Evolutionary conservation across 73 alveolate species (phyloP).

Genomic region (Tetrahymena borealis): DNA sequence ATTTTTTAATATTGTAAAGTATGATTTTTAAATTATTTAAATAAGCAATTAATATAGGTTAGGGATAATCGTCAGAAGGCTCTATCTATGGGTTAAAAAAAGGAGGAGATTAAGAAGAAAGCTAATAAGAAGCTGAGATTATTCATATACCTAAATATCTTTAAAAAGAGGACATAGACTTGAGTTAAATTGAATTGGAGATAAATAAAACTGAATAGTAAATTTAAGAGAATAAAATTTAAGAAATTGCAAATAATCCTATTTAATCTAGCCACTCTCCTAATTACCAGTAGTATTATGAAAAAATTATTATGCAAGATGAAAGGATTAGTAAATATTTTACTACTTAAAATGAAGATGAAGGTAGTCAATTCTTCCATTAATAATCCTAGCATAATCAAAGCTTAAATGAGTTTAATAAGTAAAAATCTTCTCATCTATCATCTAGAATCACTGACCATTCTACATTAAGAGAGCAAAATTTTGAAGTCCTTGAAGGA

Average conservation of each 20-base stretch:
- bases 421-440: not conserved
- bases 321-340: not conserved
- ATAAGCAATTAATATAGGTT: not conserved
- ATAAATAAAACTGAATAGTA: too few relatives aligned
- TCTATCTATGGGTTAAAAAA: too few relatives aligned
- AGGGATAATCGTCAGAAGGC: too few relatives aligned
- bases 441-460: not conserved
- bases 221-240: not conserved
- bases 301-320: not conserved
- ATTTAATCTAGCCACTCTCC: not conserved
- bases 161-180: too few relatives aligned
- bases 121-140: too few relatives aligned
- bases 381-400: not conserved
- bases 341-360: not conserved
- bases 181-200: too few relatives aligned
- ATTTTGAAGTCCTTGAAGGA: not conserved
- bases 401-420: not conserved
- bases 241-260: not conserved
- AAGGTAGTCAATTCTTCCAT: not conserved
- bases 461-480: not conserved
- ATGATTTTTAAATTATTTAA: not conserved
- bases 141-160: too few relatives aligned
- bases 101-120: too few relatives aligned
- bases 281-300: not conserved
- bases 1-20: too few relatives aligned